Conservation (phyloP, 164 flowering plant genomes). For the Liriodendron chinense region DNA sequence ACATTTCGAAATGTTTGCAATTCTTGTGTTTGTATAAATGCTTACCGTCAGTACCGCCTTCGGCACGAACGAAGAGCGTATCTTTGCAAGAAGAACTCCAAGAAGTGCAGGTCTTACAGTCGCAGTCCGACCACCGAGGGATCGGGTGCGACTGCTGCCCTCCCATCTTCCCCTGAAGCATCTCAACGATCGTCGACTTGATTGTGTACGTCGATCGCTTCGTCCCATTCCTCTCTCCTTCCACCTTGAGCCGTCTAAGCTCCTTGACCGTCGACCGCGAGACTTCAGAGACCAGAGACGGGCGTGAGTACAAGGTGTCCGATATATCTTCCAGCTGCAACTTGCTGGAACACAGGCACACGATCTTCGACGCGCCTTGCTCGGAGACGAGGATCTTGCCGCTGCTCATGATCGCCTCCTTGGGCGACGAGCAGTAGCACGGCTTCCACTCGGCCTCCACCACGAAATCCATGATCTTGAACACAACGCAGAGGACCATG, state of each 20-base stretch:
- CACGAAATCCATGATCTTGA: slow-evolving; percentile 60
- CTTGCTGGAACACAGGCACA: slow-evolving; percentile 51
- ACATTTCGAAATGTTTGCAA: neutral
- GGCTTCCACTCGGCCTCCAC: slow-evolving; percentile 85
- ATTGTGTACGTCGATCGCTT: slow-evolving; percentile 51
- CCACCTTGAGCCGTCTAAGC: slow-evolving; percentile 36
- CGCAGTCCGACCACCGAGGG: slow-evolving; percentile 95
- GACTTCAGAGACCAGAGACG: slow-evolving; percentile 64
- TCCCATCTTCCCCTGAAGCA: slow-evolving; percentile 74
- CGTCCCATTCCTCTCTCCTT: slow-evolving; percentile 17
- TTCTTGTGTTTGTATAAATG: neutral
- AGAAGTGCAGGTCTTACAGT: slow-evolving; percentile 57
- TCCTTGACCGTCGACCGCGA: slow-evolving; percentile 45
- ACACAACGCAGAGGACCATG: slow-evolving; percentile 55
- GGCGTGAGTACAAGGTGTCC: slow-evolving; percentile 78
- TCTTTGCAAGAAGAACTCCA: slow-evolving; percentile 61
- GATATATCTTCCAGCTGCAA: slow-evolving; percentile 82
- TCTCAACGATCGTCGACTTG: slow-evolving; percentile 70
- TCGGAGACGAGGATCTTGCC: slow-evolving; percentile 80
- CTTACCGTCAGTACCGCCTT: slow-evolving; percentile 57
- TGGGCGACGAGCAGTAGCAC: slow-evolving; percentile 76
- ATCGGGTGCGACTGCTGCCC: slow-evolving; percentile 38
- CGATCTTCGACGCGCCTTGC: slow-evolving; percentile 66
- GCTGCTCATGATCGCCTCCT: slow-evolving; percentile 57
- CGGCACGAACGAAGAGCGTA: slow-evolving; percentile 55